Percentiles rank a stretch among this genome's conserved stretches.
phyloP scores from a whole-genome alignment of 257 asterid genomes.

The Solanum infundibuliforme region DNA sequence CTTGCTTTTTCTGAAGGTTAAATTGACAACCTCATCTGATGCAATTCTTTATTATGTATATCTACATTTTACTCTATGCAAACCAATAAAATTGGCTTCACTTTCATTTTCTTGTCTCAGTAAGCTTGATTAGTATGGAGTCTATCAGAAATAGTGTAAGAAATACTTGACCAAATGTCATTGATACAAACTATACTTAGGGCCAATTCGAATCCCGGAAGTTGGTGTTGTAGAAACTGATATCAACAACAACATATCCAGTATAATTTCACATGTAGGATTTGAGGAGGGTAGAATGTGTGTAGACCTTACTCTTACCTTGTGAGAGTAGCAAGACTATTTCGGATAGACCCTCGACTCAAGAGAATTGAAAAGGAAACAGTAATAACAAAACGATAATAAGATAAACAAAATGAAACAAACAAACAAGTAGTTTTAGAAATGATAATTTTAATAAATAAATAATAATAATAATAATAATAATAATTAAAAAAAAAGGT shows the following conservation, averaged over 20 bases:
- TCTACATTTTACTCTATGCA: background rate
- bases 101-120: background rate
- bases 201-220: background rate
- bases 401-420: too few relatives aligned
- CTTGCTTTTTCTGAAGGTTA: background rate
- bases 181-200: background rate
- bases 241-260: too few relatives aligned
- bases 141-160: background rate
- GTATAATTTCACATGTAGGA: fast-evolving
- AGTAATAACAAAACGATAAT: too few relatives aligned
- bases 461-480: too few relatives aligned
- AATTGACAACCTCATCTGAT: background rate
- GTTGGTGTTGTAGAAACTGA: background rate
- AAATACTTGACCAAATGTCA: background rate
- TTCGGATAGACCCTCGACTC: background rate
- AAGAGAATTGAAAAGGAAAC: too few relatives aligned
- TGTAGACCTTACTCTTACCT: background rate
- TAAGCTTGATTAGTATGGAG: background rate
- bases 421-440: too few relatives aligned
- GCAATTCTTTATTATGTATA: background rate
- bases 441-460: too few relatives aligned
- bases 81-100: background rate
- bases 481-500: too few relatives aligned
- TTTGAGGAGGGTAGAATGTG: too few relatives aligned
- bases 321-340: fast-evolving